A percentile compares a stretch with the other conserved stretches of the same genome.
phyloP scores from a whole-genome alignment of 2,329 filamentous ascomycete genomes.

The Phyllosticta capitalensis region DNA sequence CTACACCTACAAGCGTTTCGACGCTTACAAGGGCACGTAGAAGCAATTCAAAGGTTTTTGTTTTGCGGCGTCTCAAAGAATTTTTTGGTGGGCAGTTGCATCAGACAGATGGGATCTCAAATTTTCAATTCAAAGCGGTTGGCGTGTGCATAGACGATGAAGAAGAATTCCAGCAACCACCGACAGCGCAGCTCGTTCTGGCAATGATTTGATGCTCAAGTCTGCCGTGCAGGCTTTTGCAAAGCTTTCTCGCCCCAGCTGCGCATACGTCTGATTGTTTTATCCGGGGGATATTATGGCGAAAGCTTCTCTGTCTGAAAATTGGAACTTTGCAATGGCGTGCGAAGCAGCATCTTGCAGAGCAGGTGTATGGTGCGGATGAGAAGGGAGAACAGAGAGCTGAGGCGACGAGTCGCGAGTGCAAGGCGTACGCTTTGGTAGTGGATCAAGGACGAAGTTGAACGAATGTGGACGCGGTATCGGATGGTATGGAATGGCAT shows the following conservation, averaged over 20 bases:
- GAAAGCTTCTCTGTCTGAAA: too few relatives aligned
- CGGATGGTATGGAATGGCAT: background rate
- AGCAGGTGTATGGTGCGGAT: background rate
- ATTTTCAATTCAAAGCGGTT: background rate
- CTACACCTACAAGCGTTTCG: constrained; percentile 97
- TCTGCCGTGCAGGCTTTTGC: background rate
- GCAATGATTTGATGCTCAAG: background rate
- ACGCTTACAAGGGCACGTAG: constrained; percentile 45
- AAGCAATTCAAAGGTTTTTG: background rate
- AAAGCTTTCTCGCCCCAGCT: background rate
- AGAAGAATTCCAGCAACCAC: background rate
- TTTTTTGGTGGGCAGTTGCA: background rate
- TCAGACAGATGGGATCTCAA: background rate
- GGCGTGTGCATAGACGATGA: background rate
- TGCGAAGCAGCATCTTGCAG: too few relatives aligned
- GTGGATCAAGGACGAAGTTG: background rate
- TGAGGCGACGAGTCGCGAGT: background rate
- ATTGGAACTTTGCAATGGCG: too few relatives aligned
- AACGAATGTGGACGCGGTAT: background rate
- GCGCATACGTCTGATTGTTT: background rate
- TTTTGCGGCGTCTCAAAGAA: background rate
- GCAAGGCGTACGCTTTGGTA: background rate
- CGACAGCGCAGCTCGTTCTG: background rate
- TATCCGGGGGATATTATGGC: background rate
- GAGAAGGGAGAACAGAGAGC: background rate